Percentiles rank a stretch among this genome's conserved stretches.
Evolutionary conservation across 805 yeast genomes (phyloP).

Genomic region (Metschnikowia borealis): DNA sequence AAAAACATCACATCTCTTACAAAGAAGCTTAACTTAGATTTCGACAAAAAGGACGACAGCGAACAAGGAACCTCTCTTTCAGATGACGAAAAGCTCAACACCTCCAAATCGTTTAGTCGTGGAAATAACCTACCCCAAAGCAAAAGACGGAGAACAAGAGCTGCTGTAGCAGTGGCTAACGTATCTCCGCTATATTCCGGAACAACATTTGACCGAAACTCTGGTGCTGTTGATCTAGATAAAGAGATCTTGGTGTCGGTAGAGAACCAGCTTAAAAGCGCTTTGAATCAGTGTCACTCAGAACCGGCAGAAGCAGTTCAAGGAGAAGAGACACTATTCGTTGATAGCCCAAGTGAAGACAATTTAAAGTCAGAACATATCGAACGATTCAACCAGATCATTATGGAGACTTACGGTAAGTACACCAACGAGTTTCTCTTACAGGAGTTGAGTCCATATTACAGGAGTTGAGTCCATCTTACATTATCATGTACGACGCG

Average conservation of each 20-base stretch:
- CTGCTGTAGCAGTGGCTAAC: constrained; percentile 64
- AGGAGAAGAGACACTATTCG: constrained; percentile 11
- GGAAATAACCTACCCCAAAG: constrained; percentile 42
- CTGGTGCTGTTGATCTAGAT: constrained; percentile 35
- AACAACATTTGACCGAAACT: constrained; percentile 21
- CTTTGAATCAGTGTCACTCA: constrained; percentile 20
- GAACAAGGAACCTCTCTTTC: constrained; percentile 15
- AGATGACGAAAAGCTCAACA: constrained; percentile 33
- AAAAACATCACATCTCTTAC: constrained; percentile 37
- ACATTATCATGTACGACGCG: constrained; percentile 86
- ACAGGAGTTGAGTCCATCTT: constrained; percentile 71
- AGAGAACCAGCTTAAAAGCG: constrained; percentile 18
- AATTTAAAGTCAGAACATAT: constrained; percentile 32
- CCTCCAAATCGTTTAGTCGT: constrained; percentile 56
- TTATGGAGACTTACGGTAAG: constrained; percentile 58
- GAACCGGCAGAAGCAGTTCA: constrained; percentile 19
- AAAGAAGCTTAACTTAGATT: constrained; percentile 24
- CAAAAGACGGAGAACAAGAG: constrained; percentile 70
- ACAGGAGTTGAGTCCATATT: no score
- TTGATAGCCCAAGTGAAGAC: constrained; percentile 11
- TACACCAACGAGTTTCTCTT: constrained; percentile 55
- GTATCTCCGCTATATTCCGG: constrained; percentile 53
- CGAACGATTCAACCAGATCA: constrained; percentile 51
- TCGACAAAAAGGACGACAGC: constrained; percentile 10
- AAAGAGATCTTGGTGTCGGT: constrained; percentile 23